These are phyloP conservation scores for Yarrowia sp. DNA, from an alignment of 805 yeast species.

Conservation along the genomic window DNA sequence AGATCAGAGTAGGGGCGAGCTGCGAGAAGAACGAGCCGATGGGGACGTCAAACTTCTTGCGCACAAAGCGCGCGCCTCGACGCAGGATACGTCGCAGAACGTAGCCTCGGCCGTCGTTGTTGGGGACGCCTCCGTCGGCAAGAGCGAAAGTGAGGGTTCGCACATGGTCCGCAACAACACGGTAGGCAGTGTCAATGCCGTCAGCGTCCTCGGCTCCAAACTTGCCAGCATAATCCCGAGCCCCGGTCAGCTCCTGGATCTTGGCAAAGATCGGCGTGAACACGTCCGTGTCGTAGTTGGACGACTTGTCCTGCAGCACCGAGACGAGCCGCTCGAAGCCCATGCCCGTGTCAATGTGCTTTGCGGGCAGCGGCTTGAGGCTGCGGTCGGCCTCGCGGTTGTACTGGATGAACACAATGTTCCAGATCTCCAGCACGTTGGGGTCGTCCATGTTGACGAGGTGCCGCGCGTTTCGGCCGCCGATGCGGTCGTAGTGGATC, in stretches of 20 bases:
- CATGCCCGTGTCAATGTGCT: constrained; percentile 98
- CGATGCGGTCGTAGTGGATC: constrained; percentile 95
- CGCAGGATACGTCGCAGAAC: constrained; percentile 95
- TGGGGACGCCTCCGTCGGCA: constrained; percentile 99
- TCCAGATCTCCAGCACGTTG: constrained; percentile 96
- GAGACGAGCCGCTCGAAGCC: constrained; percentile 98
- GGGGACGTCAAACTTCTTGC: constrained; percentile 94
- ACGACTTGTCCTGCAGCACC: constrained; percentile 81
- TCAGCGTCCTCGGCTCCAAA: constrained; percentile 90
- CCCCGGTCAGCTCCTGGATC: constrained; percentile 92
- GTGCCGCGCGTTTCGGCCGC: constrained; percentile 91
- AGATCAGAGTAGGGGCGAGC: constrained; percentile 88
- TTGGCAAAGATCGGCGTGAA: constrained; percentile 82
- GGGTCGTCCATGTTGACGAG: constrained; percentile 98
- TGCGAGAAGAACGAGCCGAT: constrained; percentile 91
- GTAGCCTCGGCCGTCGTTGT: constrained; percentile 98
- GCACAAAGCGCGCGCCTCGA: constrained; percentile 95
- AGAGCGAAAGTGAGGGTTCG: constrained; percentile 95
- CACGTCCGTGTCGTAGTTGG: constrained; percentile 97
- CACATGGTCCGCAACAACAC: constrained; percentile 98
- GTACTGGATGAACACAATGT: constrained; percentile 92
- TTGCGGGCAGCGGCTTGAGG: constrained; percentile 80
- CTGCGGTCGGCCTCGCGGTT: constrained; percentile 89
- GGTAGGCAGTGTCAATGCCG: constrained; percentile 96
- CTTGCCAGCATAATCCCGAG: constrained; percentile 84